phyloP scores from a whole-genome alignment of 2,329 filamentous ascomycete genomes.

The Lomentospora prolificans region DNA sequence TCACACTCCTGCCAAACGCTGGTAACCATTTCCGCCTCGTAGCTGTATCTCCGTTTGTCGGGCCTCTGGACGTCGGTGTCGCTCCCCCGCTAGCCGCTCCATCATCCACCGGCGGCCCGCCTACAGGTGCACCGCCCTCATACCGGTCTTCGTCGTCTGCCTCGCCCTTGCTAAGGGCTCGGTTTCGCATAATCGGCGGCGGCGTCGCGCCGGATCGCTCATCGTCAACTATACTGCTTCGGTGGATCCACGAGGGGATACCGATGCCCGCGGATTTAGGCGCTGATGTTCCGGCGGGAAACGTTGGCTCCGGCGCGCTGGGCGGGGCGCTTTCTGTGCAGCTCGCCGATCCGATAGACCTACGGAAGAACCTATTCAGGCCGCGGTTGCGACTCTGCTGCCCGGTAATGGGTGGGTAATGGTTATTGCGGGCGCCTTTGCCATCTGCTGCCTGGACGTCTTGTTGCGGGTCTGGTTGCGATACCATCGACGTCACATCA shows the following conservation, averaged over 20 bases:
- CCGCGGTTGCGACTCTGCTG: slow-evolving; percentile 33
- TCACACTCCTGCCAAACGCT: slow-evolving; percentile 21
- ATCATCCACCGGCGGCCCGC: slow-evolving; percentile 4
- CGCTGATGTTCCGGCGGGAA: slow-evolving; percentile 9
- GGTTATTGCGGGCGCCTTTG: slow-evolving; percentile 18
- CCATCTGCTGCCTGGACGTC: slow-evolving; percentile 12
- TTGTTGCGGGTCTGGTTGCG: slow-evolving; percentile 10
- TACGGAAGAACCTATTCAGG: slow-evolving; percentile 40
- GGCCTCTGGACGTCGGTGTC: neutral
- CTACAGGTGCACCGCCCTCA: slow-evolving; percentile 12
- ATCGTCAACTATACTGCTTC: slow-evolving; percentile 26
- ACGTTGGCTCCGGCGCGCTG: slow-evolving; percentile 6
- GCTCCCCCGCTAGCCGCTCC: slow-evolving; percentile 4
- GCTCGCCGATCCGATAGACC: slow-evolving; percentile 28
- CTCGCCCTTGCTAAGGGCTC: slow-evolving; percentile 10
- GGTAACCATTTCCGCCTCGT: slow-evolving; percentile 21
- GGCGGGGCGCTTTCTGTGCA: slow-evolving; percentile 13
- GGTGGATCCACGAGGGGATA: slow-evolving; percentile 28
- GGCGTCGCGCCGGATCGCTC: slow-evolving; percentile 41
- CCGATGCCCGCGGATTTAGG: slow-evolving; percentile 21
- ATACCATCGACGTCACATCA: neutral
- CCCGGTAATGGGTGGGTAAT: slow-evolving; percentile 41
- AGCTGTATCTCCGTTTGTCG: slow-evolving; percentile 7
- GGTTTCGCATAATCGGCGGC: slow-evolving; percentile 43
- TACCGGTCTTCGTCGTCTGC: slow-evolving; percentile 7